Conservation (phyloP, 2,329 filamentous ascomycete species). For the Xylariaceae sp. region DNA sequence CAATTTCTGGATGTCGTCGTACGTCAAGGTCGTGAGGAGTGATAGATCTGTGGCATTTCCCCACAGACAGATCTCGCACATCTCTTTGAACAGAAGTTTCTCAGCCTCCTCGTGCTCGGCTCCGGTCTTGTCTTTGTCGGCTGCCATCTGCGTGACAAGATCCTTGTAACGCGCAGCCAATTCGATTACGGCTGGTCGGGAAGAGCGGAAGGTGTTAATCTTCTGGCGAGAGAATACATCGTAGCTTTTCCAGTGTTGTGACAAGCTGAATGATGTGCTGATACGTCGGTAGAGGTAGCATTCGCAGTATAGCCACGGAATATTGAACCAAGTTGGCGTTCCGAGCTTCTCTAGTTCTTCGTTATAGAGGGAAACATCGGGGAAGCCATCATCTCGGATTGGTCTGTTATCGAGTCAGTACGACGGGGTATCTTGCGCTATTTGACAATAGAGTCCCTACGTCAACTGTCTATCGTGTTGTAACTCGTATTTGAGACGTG, state of each 20-base stretch:
- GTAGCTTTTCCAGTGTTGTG: constrained; percentile 82
- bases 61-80: constrained; percentile 97
- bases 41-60: constrained; percentile 95
- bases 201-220: constrained; percentile 87
- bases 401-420: constrained; percentile 49
- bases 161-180: constrained; percentile 76
- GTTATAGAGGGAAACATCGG: constrained; percentile 81
- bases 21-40: constrained; percentile 82
- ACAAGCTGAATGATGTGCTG: constrained; percentile 72
- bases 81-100: constrained; percentile 78
- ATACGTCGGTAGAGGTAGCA: constrained; percentile 94
- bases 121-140: constrained; percentile 48
- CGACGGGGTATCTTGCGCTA: not conserved
- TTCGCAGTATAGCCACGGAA: constrained; percentile 87
- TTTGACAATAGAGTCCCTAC: constrained; percentile 47
- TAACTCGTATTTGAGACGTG: constrained; percentile 87
- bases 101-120: constrained; percentile 63
- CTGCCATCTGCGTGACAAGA: constrained; percentile 64
- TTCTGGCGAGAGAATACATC: constrained; percentile 90
- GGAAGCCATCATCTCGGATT: constrained; percentile 70
- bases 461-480: constrained; percentile 81
- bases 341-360: constrained; percentile 74
- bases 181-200: constrained; percentile 80
- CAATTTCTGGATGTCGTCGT: constrained; percentile 95
- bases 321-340: constrained; percentile 75